Conservation (phyloP, 768 basidiomycete species). For the Zangia roseola region DNA sequence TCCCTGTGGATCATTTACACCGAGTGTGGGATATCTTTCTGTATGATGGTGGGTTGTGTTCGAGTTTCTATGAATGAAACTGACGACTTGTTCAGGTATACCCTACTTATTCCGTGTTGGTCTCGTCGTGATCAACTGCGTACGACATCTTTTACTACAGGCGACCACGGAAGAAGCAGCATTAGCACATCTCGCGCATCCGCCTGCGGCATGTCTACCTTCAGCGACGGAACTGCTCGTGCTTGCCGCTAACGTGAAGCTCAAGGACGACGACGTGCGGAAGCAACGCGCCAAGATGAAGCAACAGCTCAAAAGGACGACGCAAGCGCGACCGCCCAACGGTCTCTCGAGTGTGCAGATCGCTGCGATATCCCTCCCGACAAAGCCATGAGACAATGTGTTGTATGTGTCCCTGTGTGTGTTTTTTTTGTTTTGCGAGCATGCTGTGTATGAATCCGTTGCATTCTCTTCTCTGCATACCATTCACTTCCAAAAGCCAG, state of each 20-base stretch:
- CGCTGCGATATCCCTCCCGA: constrained; percentile 28
- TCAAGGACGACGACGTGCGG: constrained; percentile 77
- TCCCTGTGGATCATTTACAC: constrained; percentile 64
- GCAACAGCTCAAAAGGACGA: constrained; percentile 64
- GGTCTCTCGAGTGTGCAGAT: constrained; percentile 28
- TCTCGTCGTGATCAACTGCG: constrained; percentile 59
- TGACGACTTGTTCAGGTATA: constrained; percentile 47
- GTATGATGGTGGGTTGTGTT: constrained; percentile 60
- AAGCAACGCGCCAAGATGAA: constrained; percentile 77
- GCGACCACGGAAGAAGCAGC: constrained; percentile 45
- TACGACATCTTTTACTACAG: constrained; percentile 59
- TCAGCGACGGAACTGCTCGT: constrained; percentile 58
- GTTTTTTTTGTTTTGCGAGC: constrained; percentile 2
- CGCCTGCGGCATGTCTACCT: constrained; percentile 54
- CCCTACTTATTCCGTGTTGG: constrained; percentile 75
- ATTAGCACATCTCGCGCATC: constrained; percentile 48
- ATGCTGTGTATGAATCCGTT: constrained; percentile 10
- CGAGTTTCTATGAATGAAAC: background rate
- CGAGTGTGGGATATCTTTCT: constrained; percentile 84
- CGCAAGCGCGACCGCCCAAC: constrained; percentile 36
- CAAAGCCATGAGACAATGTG: constrained; percentile 14
- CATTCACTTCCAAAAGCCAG: too few relatives aligned
- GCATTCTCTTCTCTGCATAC: background rate
- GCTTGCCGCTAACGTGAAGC: constrained; percentile 60
- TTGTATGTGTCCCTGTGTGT: background rate